These are phyloP conservation scores for Uronychia setigera DNA, from an alignment of 73 alveolate genomes.

Conservation along the genomic window DNA sequence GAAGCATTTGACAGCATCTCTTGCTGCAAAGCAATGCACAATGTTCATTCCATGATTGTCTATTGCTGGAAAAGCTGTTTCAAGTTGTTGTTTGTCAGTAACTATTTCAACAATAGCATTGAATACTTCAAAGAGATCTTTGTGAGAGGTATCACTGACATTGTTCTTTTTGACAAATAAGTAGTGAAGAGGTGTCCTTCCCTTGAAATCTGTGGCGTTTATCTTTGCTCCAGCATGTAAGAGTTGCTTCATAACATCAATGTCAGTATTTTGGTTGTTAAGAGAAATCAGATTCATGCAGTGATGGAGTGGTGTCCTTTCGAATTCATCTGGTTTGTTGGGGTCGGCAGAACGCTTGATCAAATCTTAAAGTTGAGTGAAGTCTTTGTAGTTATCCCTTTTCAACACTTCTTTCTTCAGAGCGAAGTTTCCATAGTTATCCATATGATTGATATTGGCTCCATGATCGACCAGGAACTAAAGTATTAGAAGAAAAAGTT, in stretches of 20 bases:
- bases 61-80: too few relatives aligned
- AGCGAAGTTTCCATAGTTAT: conserved; percentile 68
- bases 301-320: conserved; percentile 53
- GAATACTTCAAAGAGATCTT: too few relatives aligned
- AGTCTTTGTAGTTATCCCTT: conserved; percentile 3
- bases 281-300: conserved; percentile 8
- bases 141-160: too few relatives aligned
- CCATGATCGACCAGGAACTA: conserved; percentile 51
- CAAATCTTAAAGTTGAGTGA: conserved; percentile 35
- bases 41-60: too few relatives aligned
- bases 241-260: conserved; percentile 64
- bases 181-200: conserved; percentile 80
- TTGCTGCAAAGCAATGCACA: too few relatives aligned
- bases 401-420: conserved; percentile 49
- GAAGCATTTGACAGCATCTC: too few relatives aligned
- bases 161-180: too few relatives aligned
- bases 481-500: too few relatives aligned
- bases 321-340: conserved; percentile 53
- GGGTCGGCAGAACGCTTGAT: conserved; percentile 51
- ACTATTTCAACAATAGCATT: too few relatives aligned
- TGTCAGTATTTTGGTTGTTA: background rate
- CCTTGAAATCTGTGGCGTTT: conserved; percentile 54
- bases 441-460: conserved; percentile 68
- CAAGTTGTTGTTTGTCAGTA: too few relatives aligned
- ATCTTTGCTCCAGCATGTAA: conserved; percentile 4